Evolutionary conservation across 2,329 filamentous ascomycete genomes (phyloP), one percentile per base, ranked within the genome.

Genomic region (Sarocladium oryzae): DNA sequence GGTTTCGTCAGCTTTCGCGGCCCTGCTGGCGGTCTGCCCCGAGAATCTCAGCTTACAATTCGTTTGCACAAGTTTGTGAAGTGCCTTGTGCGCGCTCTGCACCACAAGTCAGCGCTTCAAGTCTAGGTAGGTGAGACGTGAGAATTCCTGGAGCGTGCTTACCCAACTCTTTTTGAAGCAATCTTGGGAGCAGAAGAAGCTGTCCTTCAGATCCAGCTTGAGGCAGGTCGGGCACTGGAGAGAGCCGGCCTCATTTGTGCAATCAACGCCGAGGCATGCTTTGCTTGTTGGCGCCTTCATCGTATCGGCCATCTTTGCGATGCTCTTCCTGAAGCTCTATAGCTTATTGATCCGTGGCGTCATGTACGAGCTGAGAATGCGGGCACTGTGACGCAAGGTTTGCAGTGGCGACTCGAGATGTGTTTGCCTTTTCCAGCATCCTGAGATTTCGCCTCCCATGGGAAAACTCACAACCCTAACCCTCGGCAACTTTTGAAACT

Each of bases 81-180:
- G 61, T 52, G 58, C 57, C 61, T 96, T 97, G 74, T 97, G 92
- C 55, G 85, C 81, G 67, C 73, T 75, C 90, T 96, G 63, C 49
- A 18, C 43, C 20, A 16, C 11, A 23, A 13, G 50, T 51, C 28
- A 51, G 50, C 28, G n/a, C n/a, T n/a, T n/a, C n/a, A n/a, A n/a
- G n/a, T n/a, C n/a, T n/a, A n/a, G n/a, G n/a, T n/a, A n/a, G n/a
- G n/a, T n/a, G n/a, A n/a, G n/a, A n/a, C n/a, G n/a, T n/a, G n/a
- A n/a, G n/a, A n/a, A n/a, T n/a, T 21, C n/a, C n/a, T 16, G 23
- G 18, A 23, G 24, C 6, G 20, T 26, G 40, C 53, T 61, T 82
- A 97, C 92, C 93, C 93, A 99, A 76, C 89, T 97, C 69, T 84
- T 85, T 78, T 96, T 97, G 74, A 99, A 99, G 76, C 93, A 99